These are phyloP conservation scores for Chenopodium suecicum DNA, from an alignment of 148 eudicot species.

Conservation along the genomic window DNA sequence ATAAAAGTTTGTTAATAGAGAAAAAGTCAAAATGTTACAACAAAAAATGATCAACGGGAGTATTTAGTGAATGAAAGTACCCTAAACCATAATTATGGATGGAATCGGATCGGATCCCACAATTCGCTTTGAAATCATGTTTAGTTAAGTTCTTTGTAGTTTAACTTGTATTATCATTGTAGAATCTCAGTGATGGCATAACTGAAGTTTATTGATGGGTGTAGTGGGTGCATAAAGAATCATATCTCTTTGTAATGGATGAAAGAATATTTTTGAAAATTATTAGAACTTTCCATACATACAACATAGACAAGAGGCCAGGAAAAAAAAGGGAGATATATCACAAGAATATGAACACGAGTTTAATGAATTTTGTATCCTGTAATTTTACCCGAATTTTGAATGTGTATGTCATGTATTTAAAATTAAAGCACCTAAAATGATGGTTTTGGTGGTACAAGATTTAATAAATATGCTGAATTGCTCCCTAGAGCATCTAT, in stretches of 20 bases:
- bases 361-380: neutral
- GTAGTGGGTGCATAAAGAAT: neutral
- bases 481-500: too few relatives aligned
- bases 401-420: too few relatives aligned
- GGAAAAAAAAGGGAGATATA: too few relatives aligned
- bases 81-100: neutral
- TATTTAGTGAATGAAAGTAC: neutral
- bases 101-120: conserved; percentile 6
- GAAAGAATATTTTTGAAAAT: neutral
- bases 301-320: neutral
- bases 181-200: neutral
- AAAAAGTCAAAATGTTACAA: too few relatives aligned
- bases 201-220: neutral
- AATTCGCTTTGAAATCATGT: neutral
- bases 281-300: conserved; percentile 11
- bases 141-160: neutral
- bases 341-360: neutral
- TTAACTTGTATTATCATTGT: neutral
- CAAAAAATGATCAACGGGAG: too few relatives aligned
- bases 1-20: too few relatives aligned
- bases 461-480: too few relatives aligned
- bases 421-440: too few relatives aligned
- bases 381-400: neutral
- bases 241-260: conserved; percentile 12
- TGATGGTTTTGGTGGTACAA: too few relatives aligned